phyloP scores from a whole-genome alignment of 78 protist genomes.

The Andalucia godoyi region DNA sequence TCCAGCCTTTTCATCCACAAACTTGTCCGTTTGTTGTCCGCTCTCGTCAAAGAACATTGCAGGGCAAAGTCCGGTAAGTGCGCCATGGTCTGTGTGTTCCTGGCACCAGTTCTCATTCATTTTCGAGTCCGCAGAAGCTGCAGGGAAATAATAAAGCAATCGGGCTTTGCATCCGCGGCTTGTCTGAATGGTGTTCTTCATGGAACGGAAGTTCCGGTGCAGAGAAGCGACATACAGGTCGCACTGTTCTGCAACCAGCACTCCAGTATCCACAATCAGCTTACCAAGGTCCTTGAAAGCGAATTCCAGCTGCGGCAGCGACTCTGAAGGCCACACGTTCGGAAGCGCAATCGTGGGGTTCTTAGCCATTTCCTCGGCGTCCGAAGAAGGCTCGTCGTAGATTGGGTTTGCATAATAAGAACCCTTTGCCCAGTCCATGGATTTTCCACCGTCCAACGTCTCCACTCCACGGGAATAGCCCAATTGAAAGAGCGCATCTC shows the following conservation, averaged over 20 bases:
- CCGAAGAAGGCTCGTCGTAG: neutral
- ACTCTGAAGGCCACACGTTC: conserved; percentile 8
- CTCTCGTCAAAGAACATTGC: neutral
- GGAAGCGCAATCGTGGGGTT: conserved; percentile 2
- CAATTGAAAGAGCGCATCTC: neutral
- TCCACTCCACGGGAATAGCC: neutral
- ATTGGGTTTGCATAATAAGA: conserved; percentile 19
- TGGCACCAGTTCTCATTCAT: conserved; percentile 23
- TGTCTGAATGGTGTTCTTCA: neutral
- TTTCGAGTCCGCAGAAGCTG: too few relatives aligned
- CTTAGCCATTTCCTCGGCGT: conserved; percentile 8
- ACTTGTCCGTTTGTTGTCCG: neutral
- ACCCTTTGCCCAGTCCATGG: conserved; percentile 14
- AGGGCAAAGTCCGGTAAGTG: conserved; percentile 25
- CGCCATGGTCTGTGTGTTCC: conserved; percentile 33
- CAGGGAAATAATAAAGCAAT: conserved; percentile 21
- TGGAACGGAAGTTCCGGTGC: neutral
- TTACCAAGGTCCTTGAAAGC: neutral
- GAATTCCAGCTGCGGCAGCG: conserved; percentile 4
- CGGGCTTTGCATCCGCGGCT: conserved; percentile 6
- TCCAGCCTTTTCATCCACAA: neutral
- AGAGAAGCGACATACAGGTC: neutral
- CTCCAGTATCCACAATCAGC: conserved; percentile 6
- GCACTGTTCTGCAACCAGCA: neutral
- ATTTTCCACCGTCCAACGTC: conserved; percentile 9